Conservation (phyloP, 202 grass and related monocot genomes). For the Schoenoplectus triqueter region DNA sequence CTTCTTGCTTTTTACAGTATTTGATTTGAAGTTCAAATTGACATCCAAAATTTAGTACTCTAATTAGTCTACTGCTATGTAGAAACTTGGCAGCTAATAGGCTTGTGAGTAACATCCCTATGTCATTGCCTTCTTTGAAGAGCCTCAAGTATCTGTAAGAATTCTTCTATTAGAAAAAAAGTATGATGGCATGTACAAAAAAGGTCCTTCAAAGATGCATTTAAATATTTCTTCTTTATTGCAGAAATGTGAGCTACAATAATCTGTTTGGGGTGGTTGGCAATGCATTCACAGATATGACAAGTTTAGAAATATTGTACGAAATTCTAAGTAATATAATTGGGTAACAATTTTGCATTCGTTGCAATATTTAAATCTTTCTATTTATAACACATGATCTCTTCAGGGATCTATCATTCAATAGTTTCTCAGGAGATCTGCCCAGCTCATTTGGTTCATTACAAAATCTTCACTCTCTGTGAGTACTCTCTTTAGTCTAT, state of each 20-base stretch:
- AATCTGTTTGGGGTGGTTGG: constrained; percentile 70
- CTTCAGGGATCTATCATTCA: constrained; percentile 91
- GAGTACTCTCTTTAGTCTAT: constrained; percentile 38
- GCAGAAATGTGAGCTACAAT: constrained; percentile 85
- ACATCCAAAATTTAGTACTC: constrained; percentile 7
- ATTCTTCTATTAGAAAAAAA: constrained; percentile 27
- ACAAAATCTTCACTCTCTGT: constrained; percentile 71
- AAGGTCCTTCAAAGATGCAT: background rate
- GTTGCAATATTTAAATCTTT: constrained; percentile 14
- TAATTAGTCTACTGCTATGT: constrained; percentile 27
- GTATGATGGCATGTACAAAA: constrained; percentile 22
- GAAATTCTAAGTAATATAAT: constrained; percentile 23
- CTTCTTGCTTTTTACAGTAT: constrained; percentile 17
- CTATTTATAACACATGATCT: background rate
- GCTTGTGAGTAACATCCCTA: constrained; percentile 64
- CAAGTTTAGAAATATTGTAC: constrained; percentile 70
- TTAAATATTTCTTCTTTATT: constrained; percentile 23
- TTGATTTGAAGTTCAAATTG: constrained; percentile 33
- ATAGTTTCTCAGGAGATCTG: constrained; percentile 67
- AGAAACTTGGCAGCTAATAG: constrained; percentile 79
- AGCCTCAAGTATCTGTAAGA: constrained; percentile 81
- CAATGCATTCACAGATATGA: constrained; percentile 76
- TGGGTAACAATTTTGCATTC: background rate
- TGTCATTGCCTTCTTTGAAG: constrained; percentile 63
- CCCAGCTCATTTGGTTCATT: constrained; percentile 82